A percentile compares a stretch with the other conserved stretches of the same genome.
Evolutionary conservation across 345 rosid genomes (phyloP).

Genomic region (Lepidium sativum): DNA sequence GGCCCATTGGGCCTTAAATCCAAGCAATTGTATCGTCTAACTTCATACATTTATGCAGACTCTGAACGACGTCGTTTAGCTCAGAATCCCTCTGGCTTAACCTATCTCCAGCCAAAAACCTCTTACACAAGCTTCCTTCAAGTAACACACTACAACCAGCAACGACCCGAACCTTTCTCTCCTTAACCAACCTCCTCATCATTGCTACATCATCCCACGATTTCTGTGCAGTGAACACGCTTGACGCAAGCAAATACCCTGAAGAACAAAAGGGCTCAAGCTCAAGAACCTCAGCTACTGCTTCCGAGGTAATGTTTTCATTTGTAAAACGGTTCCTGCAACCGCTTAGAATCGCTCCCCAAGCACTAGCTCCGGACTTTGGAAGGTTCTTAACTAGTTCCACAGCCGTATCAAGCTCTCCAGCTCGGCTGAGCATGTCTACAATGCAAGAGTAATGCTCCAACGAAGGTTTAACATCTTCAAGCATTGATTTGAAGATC

Average conservation of each 20-base stretch:
- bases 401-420: slow-evolving; percentile 41
- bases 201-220: slow-evolving; percentile 42
- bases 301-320: slow-evolving; percentile 29
- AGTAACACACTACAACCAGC: slow-evolving; percentile 56
- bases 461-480: slow-evolving; percentile 25
- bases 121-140: slow-evolving; percentile 24
- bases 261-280: slow-evolving; percentile 47
- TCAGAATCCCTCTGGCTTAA: slow-evolving; percentile 23
- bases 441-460: slow-evolving; percentile 64
- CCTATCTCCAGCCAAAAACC: slow-evolving; percentile 49
- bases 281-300: slow-evolving; percentile 39
- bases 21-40: neutral
- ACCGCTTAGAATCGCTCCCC: slow-evolving; percentile 62
- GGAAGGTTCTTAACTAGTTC: slow-evolving; percentile 48
- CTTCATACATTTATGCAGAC: slow-evolving; percentile 33
- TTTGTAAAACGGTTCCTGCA: slow-evolving; percentile 40
- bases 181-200: slow-evolving; percentile 50
- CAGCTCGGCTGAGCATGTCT: slow-evolving; percentile 69
- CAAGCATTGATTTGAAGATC: slow-evolving; percentile 49
- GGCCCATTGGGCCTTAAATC: neutral
- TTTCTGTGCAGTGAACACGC: slow-evolving; percentile 42
- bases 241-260: slow-evolving; percentile 54
- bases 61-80: slow-evolving; percentile 18
- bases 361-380: slow-evolving; percentile 41
- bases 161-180: slow-evolving; percentile 33